These are phyloP conservation scores for Avena insularis DNA, from an alignment of 176 grass and related monocot species.

Conservation along the genomic window DNA sequence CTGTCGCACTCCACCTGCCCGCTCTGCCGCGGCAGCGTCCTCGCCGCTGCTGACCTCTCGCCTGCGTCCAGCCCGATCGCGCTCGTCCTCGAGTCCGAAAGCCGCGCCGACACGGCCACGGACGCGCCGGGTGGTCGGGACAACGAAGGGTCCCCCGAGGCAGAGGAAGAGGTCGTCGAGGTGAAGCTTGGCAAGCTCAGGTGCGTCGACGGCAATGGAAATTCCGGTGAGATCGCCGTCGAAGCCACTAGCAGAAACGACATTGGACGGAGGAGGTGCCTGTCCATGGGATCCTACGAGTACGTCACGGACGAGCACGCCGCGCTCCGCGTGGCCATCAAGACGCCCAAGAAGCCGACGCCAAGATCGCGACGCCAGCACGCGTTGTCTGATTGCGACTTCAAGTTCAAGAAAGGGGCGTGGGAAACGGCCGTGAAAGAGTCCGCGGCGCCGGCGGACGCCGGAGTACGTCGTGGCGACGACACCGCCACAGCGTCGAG, in stretches of 20 bases:
- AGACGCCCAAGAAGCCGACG: constrained; percentile 61
- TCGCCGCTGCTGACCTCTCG: constrained; percentile 47
- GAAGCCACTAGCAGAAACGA: constrained; percentile 28
- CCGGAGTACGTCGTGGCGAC: neutral
- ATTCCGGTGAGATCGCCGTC: constrained; percentile 30
- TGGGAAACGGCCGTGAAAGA: constrained; percentile 57
- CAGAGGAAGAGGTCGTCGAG: constrained; percentile 57
- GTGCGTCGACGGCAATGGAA: constrained; percentile 51
- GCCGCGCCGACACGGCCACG: neutral
- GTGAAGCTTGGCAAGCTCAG: constrained; percentile 89
- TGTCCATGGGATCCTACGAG: constrained; percentile 96
- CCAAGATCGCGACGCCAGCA: constrained; percentile 52
- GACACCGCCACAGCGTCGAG: neutral
- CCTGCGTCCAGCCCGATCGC: constrained; percentile 54
- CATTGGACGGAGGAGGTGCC: constrained; percentile 72
- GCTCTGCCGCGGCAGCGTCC: constrained; percentile 78
- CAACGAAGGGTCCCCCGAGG: neutral
- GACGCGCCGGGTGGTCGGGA: neutral
- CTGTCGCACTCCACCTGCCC: constrained; percentile 95
- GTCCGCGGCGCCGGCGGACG: neutral
- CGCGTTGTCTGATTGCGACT: constrained; percentile 81
- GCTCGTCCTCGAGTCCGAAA: constrained; percentile 51
- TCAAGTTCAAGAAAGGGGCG: constrained; percentile 60
- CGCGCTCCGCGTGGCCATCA: constrained; percentile 65
- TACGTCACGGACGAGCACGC: constrained; percentile 76